Conservation (phyloP, 495 filamentous ascomycete genomes). For the Copromyces sp. region DNA sequence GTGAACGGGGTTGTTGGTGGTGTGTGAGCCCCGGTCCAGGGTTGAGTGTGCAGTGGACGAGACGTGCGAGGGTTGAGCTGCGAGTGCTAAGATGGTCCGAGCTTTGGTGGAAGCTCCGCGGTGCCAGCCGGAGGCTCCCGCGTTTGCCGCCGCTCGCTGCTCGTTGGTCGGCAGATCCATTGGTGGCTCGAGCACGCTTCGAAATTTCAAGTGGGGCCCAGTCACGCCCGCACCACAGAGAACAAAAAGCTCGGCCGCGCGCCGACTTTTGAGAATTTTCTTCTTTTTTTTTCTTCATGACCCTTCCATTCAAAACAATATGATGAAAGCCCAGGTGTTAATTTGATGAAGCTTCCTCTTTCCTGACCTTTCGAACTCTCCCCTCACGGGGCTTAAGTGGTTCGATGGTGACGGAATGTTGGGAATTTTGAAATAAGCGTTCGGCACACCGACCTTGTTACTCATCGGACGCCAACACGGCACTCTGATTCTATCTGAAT, state of each 20-base stretch:
- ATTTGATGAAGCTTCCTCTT: constrained; percentile 69
- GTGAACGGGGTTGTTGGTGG: background rate
- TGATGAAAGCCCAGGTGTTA: constrained; percentile 99
- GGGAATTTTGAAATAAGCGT: constrained; percentile 93
- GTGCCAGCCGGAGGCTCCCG: background rate
- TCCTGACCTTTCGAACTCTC: constrained; percentile 63
- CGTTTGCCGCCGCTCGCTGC: background rate
- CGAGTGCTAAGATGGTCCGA: background rate
- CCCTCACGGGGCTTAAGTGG: constrained; percentile 82
- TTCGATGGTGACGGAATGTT: constrained; percentile 51
- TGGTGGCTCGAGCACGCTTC: constrained; percentile 10
- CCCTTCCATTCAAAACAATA: constrained; percentile 97
- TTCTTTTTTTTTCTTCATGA: constrained; percentile 53
- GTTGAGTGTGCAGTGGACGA: background rate
- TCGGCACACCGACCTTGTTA: constrained; percentile 99
- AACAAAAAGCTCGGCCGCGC: constrained; percentile 11
- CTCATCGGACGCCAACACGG: constrained; percentile 88
- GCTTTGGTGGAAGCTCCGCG: background rate
- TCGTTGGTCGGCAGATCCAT: constrained; percentile 4
- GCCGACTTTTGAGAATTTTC: constrained; percentile 16
- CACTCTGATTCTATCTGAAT: constrained; percentile 71
- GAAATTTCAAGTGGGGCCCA: constrained; percentile 9
- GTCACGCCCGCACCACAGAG: background rate
- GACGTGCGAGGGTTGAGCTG: background rate
- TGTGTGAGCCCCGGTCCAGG: background rate